Evolutionary conservation across 140 eudicot genomes (phyloP), one percentile per base, ranked within the genome.

Genomic region (Erigeron philadelphicus): DNA sequence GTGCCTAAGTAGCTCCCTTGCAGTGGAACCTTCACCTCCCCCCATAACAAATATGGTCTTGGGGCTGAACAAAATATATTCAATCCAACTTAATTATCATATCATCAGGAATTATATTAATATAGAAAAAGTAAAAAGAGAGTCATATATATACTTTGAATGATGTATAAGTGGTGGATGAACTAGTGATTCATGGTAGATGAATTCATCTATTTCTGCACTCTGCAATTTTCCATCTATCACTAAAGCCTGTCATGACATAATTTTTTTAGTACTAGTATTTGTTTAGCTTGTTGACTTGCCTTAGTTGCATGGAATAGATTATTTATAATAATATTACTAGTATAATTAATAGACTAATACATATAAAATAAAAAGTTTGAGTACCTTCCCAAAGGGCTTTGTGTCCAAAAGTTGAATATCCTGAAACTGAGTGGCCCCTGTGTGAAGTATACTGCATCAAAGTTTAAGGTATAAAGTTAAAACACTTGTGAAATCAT

Each of bases 221-320:
- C 97, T 91, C 45, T 91, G 97, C 89, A 91, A 81, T 82, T 91
- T 91, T 70, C 97, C 97, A 86, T 91, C 97, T 15, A 91, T 86
- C 78, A 91, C 91, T 78, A 91, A 62, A 44, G 85, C 95, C 97
- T 91, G 79, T 35, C 60, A 59, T 60, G 41, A 16, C 7, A 50
- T 11, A 5, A 11, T 50, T 11, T 1, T n/a, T n/a, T n/a, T n/a
- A n/a, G n/a, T 44, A 44, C 7, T 44, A 44, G n/a, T 10, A 44
- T 44, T 44, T 25, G 3, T 25, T 25, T 25, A 25, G 35, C 35
- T 25, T 25, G 35, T 25, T 25, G 35, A 25, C 35, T 25, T 25
- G 35, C 35, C 35, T 1, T 1, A 25, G 1, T 25, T 25, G 35
- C 35, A 25, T 25, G 35, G 35, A 25, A 25, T 1, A 3, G 35